Evolutionary conservation across 768 basidiomycete species (phyloP), one percentile per base, ranked within the genome.

Genomic region (Omphalotus guepiniiformis): DNA sequence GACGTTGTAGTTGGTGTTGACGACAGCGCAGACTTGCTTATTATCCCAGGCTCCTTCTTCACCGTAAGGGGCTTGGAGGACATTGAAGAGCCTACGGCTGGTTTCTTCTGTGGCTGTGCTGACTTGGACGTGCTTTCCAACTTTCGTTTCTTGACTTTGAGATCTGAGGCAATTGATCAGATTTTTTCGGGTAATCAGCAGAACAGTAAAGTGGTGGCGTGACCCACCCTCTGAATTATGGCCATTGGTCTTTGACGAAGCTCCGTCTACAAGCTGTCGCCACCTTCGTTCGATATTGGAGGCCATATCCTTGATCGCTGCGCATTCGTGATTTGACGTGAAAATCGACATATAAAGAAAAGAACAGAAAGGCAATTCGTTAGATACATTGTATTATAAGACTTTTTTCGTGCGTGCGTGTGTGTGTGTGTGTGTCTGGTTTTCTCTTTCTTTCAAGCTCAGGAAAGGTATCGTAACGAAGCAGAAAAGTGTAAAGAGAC

Each of bases 281-380:
- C 89, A 92, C 71, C 82, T 82, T 59, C 80, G 80, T 68, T 89
- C 88, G 71, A 92, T 74, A 72, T 88, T 90, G 63, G 79, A 80
- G 58, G 89, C 89, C 86, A 92, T 88, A 72, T 92, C 89, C 83
- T 90, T 88, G 84, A 89, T 79, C 70, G 89, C 89, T 92, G 75
- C 65, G 65, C 63, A 54, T 55, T 54, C 53, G 58, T 27, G 56
- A 62, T 37, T 40, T 49, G 34, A 36, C 71, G 60, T 54, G 46
- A 54, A 55, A 62, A 56, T 52, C 49, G 43, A 53, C 43, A 53
- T 47, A 60, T 51, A 58, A 66, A 53, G 65, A 67, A 66, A 59
- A 64, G 58, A 63, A 71, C 68, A 69, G 66, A 65, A 61, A 67
- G 64, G 58, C 48, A 59, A 66, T 60, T 53, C 53, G 85, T 88